Conservation (phyloP, 352 stramenopile species). For the Phytophthora sp. region DNA sequence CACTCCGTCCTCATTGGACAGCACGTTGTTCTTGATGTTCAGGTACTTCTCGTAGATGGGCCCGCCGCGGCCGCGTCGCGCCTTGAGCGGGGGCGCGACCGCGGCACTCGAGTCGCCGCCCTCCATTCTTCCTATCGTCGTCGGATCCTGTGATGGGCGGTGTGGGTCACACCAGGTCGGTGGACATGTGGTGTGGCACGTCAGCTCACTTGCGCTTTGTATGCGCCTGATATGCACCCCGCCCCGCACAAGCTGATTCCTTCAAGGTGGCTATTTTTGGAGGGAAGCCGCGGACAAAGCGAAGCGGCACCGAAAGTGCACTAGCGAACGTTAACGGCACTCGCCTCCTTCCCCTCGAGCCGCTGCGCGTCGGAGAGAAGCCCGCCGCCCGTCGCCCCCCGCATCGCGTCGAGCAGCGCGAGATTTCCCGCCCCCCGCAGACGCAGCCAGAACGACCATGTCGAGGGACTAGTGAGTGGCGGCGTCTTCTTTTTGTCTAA, state of each 20-base stretch:
- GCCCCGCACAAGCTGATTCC: conserved; percentile 23
- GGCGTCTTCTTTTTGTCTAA: conserved; percentile 7
- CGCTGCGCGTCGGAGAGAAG: conserved; percentile 1
- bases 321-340: conserved; percentile 6
- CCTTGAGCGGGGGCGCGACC: conserved; percentile 14
- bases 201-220: conserved; percentile 18
- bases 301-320: conserved; percentile 7
- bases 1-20: conserved; percentile 3
- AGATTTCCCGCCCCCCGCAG: no score
- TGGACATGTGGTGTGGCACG: background rate
- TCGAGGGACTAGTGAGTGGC: conserved; percentile 78
- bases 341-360: conserved; percentile 17
- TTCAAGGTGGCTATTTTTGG: conserved; percentile 37
- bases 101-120: conserved; percentile 20
- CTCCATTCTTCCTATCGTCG: conserved; percentile 28
- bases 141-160: background rate
- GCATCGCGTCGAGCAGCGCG: conserved; percentile 3
- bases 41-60: conserved; percentile 58
- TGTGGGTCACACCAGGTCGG: conserved; percentile 18
- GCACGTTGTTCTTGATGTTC: conserved; percentile 52
- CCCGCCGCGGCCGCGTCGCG: conserved; percentile 20
- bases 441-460: conserved; percentile 50
- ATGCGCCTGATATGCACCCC: conserved; percentile 22
- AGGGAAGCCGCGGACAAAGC: conserved; percentile 10
- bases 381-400: no score